phyloP scores from a whole-genome alignment of 495 filamentous ascomycete genomes.

The Penicillium waksmanii region DNA sequence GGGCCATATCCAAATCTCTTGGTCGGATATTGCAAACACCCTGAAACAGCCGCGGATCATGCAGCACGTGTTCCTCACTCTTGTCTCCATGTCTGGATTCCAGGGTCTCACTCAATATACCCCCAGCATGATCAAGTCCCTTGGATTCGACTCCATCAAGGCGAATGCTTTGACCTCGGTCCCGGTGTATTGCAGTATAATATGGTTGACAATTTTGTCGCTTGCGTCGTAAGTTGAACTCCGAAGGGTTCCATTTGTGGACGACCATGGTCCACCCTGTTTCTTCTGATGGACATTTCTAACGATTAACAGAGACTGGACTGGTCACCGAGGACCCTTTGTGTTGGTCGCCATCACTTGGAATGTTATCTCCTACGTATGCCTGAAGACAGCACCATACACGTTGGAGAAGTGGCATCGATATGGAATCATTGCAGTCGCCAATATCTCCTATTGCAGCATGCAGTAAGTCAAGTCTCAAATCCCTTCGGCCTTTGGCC shows the following conservation, averaged over 20 bases:
- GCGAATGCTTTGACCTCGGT: conserved; percentile 58
- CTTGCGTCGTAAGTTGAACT: conserved; percentile 36
- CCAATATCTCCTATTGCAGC: conserved; percentile 53
- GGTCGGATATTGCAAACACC: conserved; percentile 45
- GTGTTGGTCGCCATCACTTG: conserved; percentile 45
- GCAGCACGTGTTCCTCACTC: conserved; percentile 41
- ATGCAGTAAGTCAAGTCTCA: conserved; percentile 46
- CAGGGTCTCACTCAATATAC: conserved; percentile 47
- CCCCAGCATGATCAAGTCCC: conserved; percentile 42
- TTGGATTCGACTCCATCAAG: conserved; percentile 48
- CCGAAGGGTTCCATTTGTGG: no score
- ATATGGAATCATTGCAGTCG: conserved; percentile 51
- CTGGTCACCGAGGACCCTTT: conserved; percentile 48
- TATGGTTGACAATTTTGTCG: conserved; percentile 48
- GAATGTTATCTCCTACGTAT: conserved; percentile 48
- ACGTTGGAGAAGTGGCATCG: conserved; percentile 37
- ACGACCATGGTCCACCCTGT: no score
- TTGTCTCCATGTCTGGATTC: conserved; percentile 53
- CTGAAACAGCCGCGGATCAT: conserved; percentile 44
- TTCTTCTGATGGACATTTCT: conserved; percentile 12
- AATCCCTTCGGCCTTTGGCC: background rate
- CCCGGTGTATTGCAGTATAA: conserved; percentile 47
- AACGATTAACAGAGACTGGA: conserved; percentile 41
- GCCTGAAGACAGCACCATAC: conserved; percentile 30
- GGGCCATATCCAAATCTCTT: conserved; percentile 46